Base-by-base conservation (phyloP, 148 eudicot species). In the Camellia sinensis region DNA sequence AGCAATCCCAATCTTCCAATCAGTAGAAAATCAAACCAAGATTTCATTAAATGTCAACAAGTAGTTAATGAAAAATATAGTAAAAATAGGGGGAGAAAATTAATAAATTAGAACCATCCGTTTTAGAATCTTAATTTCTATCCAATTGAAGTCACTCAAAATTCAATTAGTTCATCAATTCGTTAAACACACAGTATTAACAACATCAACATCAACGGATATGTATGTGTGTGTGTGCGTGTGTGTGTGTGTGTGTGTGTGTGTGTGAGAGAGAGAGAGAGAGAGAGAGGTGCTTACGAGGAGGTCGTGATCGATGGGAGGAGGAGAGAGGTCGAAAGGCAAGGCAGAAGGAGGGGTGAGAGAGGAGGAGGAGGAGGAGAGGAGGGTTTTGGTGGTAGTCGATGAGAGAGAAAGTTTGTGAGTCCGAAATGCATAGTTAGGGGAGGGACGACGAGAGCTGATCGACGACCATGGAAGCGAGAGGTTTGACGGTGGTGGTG, bases 301-400 rank as follows among this genome's bases (percentile, higher is more conserved):
- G 77, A 85, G 84, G 80, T 91, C 90, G 74, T 89, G 90, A 76
- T 91, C 94, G 77, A 91, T 89, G 11, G 94, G 91, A 56, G 91
- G 91, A 75, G 91, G 91, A 12, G 91, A 76, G 63, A 88, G 87
- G 86, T 88, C 91, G 80, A 90, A 90, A 57, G 91, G 87, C 81
- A 86, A 67, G 18, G 87, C 82, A 22, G 82, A 69, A 10, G 77
- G 61, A 11, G 77, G 63, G 14, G n/a, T 74, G 22, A 50, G 44
- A 52, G 75, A 70, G 13, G 40, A n/a, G 17, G 46, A n/a, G 17
- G 46, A 19, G 73, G 62, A 46, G 46, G 59, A 18, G 37, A 29
- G 0, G 37, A 29, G 10, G 17, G 65, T n/a, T 7, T 57, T 15
- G 11, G 22, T 7, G 19, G 15, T 9, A 41, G 78, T 1, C 8